phyloP scores from a whole-genome alignment of 495 filamentous ascomycete genomes.

The Aspergillus haitiensis region DNA sequence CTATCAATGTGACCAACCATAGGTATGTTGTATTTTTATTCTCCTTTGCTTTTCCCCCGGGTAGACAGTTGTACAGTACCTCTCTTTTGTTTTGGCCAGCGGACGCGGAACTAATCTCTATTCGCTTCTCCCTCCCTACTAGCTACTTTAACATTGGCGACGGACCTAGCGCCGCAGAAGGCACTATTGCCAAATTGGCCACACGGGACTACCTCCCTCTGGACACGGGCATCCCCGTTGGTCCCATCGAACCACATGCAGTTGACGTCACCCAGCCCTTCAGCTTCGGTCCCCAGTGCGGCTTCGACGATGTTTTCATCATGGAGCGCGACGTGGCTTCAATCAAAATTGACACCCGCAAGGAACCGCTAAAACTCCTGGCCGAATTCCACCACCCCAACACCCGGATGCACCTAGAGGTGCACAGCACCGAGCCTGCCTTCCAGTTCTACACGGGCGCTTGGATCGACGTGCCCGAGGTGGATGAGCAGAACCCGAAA shows the following conservation, averaged over 20 bases:
- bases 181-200: constrained; percentile 68
- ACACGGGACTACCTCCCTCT: constrained; percentile 75
- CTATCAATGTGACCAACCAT: constrained; percentile 90
- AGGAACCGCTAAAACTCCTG: constrained; percentile 58
- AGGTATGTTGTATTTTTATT: constrained; percentile 55
- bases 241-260: constrained; percentile 51
- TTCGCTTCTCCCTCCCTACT: neutral
- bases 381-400: constrained; percentile 68
- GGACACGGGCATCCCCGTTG: constrained; percentile 65
- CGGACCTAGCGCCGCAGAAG: constrained; percentile 62
- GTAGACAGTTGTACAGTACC: neutral
- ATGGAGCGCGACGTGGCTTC: constrained; percentile 60
- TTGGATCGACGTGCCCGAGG: constrained; percentile 72
- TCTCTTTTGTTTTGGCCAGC: neutral
- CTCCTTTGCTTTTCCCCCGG: neutral
- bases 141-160: constrained; percentile 91
- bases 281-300: constrained; percentile 64
- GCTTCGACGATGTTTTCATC: constrained; percentile 90
- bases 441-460: constrained; percentile 97
- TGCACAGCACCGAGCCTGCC: constrained; percentile 85
- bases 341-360: constrained; percentile 77
- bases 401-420: constrained; percentile 75
- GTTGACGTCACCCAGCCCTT: constrained; percentile 60
- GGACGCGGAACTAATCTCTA: neutral
- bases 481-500: constrained; percentile 58